Base-by-base conservation (phyloP, 352 stramenopile species). In the Pythium pyrilobum region DNA sequence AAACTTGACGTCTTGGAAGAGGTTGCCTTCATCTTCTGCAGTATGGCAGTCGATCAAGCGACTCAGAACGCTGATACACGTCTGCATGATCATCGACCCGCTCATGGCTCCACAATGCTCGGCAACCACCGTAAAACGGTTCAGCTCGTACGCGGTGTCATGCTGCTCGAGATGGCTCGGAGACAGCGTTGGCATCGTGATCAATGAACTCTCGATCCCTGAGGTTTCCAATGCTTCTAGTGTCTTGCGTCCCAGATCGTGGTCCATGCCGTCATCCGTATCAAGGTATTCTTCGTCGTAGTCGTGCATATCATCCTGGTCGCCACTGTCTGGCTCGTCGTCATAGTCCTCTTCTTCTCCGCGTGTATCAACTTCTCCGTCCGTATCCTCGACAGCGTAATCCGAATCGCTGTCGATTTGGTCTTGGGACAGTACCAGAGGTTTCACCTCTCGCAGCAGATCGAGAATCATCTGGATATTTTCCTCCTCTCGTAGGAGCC, bases 11-110 rank as follows among this genome's bases (percentile, higher is more conserved):
- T 92, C 81, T 52, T 92, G 81, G 29, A 82, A 69, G 58, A 90
- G 82, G 37, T 81, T 74, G 4, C 79, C 81, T 74, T 94, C 84
- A 42, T 91, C 79, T 53, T 89, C 77, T 5, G 81, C 72, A 16
- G 84, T 92, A 40, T 92, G 81, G 43, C 81, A 92, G 59, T 94
- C 81, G 28, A 94, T 82, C 10, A 94, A 69, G 20, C 82, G 74
- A 53, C 79, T 90, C 18, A 94, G 62, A 5, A 94, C 78, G 51
- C 82, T 88, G 48, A 94, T 67, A 37, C 84, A 94, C 6, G 84
- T 92, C 50, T 94, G 84, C 71, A 92, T 81, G 58, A 94, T 94
- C 81, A 92, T 92, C 6, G 79, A 89, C 10, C 75, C 68, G 53
- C 82, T 90, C 78, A 92, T 92, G 0, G 75, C 67, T 18, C 82